A percentile compares a stretch with the other conserved stretches of the same genome.
These are phyloP conservation scores for Plectosphaerella sp. DNA, from an alignment of 2,329 filamentous ascomycete species.

Conservation along the genomic window DNA sequence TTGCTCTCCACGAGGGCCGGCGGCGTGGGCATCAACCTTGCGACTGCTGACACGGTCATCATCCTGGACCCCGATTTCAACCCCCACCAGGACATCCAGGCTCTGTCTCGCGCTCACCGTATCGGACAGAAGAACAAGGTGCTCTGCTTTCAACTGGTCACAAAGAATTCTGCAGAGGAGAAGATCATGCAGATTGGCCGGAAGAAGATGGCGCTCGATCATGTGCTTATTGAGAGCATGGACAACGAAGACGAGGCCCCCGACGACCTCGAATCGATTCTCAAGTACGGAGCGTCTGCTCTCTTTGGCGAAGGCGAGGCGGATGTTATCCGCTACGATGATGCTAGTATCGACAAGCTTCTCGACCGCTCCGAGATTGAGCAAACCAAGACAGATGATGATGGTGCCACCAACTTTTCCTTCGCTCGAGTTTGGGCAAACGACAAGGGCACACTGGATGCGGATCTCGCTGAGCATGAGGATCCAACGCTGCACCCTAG, in stretches of 20 bases:
- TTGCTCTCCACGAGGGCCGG: constrained; percentile 90
- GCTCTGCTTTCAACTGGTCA: constrained; percentile 91
- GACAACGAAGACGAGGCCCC: constrained; percentile 75
- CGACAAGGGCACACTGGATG: constrained; percentile 63
- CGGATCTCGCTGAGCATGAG: constrained; percentile 50
- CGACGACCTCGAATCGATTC: constrained; percentile 79
- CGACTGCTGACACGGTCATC: constrained; percentile 95
- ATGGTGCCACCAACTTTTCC: constrained; percentile 71
- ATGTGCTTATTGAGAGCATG: constrained; percentile 90
- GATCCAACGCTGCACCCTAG: constrained; percentile 55
- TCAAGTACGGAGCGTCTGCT: constrained; percentile 81
- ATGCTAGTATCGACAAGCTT: constrained; percentile 77
- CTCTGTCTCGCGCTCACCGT: constrained; percentile 86
- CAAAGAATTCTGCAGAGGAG: constrained; percentile 83
- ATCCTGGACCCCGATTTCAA: constrained; percentile 98
- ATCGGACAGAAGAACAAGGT: constrained; percentile 97
- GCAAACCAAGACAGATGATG: constrained; percentile 59
- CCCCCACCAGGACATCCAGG: constrained; percentile 95
- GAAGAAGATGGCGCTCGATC: constrained; percentile 93
- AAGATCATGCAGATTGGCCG: constrained; percentile 94
- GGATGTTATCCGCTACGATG: constrained; percentile 76
- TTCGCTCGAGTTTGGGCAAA: constrained; percentile 92
- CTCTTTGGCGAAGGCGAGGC: constrained; percentile 72
- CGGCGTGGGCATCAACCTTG: constrained; percentile 95
- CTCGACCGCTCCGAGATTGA: constrained; percentile 84